Evolutionary conservation across 2,329 filamentous ascomycete species (phyloP).

Genomic region (Colletotrichum sublineola): DNA sequence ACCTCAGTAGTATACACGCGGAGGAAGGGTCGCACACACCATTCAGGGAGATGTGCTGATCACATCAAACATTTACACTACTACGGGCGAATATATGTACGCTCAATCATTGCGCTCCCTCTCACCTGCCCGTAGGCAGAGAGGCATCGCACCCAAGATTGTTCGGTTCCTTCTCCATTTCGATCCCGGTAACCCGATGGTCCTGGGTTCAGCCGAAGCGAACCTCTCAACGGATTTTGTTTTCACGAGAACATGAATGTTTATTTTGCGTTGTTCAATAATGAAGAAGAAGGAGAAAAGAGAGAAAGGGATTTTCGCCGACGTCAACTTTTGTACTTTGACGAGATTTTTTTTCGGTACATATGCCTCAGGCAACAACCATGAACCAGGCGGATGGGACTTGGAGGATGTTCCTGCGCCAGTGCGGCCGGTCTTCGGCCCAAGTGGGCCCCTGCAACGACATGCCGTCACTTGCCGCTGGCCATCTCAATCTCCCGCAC

Average conservation of each 20-base stretch:
- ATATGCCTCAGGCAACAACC: constrained; percentile 26
- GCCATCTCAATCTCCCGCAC: constrained; percentile 23
- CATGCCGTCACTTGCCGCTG: constrained; percentile 35
- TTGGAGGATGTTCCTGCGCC: neutral
- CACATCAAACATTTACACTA: neutral
- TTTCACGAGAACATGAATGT: constrained; percentile 56
- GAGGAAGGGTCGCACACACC: too few species aligned
- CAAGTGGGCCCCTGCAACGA: constrained; percentile 39
- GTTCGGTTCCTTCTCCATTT: constrained; percentile 69
- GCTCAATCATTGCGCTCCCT: constrained; percentile 73
- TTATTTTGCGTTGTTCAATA: constrained; percentile 63
- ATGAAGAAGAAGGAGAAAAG: constrained; percentile 49
- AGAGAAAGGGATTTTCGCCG: constrained; percentile 35
- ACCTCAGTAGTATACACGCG: neutral
- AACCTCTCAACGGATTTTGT: constrained; percentile 61
- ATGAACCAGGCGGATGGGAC: constrained; percentile 4
- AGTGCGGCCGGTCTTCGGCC: constrained; percentile 35
- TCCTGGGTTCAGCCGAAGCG: constrained; percentile 60
- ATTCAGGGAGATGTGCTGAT: neutral
- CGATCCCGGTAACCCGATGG: constrained; percentile 60
- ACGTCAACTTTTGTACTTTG: constrained; percentile 33
- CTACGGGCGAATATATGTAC: constrained; percentile 56
- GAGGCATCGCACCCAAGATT: constrained; percentile 73
- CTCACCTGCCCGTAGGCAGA: constrained; percentile 60
- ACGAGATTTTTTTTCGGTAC: constrained; percentile 1